Evolutionary conservation across 768 basidiomycete species (phyloP).

Genomic region (Naganishia randhawae): DNA sequence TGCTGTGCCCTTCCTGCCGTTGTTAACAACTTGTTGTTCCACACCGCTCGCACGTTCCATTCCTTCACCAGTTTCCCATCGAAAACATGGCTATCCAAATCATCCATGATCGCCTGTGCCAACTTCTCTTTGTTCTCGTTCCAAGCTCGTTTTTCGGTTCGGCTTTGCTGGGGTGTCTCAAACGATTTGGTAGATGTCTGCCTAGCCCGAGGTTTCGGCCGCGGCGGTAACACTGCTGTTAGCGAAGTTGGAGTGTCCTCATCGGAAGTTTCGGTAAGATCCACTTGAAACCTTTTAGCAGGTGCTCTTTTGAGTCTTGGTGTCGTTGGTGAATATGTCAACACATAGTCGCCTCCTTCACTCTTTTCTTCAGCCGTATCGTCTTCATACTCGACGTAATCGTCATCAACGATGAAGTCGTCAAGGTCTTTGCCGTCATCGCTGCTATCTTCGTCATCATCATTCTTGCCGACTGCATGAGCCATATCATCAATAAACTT

Average conservation of each 20-base stretch:
- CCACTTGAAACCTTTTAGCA: constrained; percentile 16
- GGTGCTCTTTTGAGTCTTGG: constrained; percentile 1
- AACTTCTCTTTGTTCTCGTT: constrained; percentile 33
- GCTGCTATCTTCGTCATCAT: not conserved
- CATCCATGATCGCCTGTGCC: constrained; percentile 38
- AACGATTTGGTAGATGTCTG: constrained; percentile 13
- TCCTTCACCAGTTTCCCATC: constrained; percentile 39
- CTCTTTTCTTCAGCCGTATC: constrained; percentile 15
- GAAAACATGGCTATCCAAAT: constrained; percentile 48
- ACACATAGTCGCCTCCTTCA: constrained; percentile 29
- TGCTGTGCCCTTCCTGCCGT: constrained; percentile 52
- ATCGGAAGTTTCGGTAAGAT: constrained; percentile 34
- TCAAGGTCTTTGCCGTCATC: constrained; percentile 24
- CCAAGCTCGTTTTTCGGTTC: constrained; percentile 35
- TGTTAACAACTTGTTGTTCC: constrained; percentile 51
- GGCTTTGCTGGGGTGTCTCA: constrained; percentile 17
- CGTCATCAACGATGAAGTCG: constrained; percentile 47
- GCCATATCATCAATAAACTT: constrained; percentile 15
- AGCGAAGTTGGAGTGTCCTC: constrained; percentile 26
- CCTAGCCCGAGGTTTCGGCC: constrained; percentile 8
- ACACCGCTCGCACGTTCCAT: constrained; percentile 39
- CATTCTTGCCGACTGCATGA: not conserved
- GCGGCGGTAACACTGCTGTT: not conserved
- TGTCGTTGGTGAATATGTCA: constrained; percentile 18
- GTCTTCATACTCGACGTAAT: constrained; percentile 30